phyloP scores from a whole-genome alignment of 1,284 basidiomycete genomes.

The Trametes pubescens region DNA sequence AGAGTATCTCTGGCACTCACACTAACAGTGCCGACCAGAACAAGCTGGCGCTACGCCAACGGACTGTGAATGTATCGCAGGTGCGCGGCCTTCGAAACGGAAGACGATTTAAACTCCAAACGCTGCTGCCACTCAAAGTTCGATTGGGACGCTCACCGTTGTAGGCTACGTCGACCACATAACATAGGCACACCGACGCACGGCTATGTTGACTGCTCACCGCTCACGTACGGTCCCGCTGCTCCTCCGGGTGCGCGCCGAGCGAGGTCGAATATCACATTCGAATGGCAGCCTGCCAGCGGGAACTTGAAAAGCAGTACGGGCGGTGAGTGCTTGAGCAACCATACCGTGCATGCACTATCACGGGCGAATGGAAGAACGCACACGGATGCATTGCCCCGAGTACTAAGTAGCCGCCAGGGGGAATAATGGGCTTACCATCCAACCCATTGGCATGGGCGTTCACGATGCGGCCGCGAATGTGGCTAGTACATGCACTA shows the following conservation, averaged over 20 bases:
- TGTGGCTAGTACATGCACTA: too few species aligned
- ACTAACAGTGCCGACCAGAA: too few species aligned
- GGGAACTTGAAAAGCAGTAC: slow-evolving; percentile 11
- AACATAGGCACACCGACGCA: not conserved
- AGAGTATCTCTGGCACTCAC: too few species aligned
- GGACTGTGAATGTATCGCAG: too few species aligned
- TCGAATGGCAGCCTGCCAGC: slow-evolving; percentile 20
- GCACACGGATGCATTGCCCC: slow-evolving; percentile 21
- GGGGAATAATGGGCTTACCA: slow-evolving; percentile 17
- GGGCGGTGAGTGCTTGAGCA: not conserved
- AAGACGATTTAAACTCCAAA: too few species aligned
- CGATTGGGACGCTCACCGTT: too few species aligned
- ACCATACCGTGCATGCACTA: not conserved
- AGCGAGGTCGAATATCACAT: slow-evolving; percentile 17
- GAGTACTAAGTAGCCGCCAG: slow-evolving; percentile 22
- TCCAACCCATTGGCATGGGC: slow-evolving; percentile 34
- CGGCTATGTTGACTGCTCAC: not conserved
- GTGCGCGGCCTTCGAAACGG: too few species aligned
- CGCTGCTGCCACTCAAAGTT: too few species aligned
- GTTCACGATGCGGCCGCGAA: slow-evolving; percentile 46
- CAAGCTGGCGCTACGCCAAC: too few species aligned
- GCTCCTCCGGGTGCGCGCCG: slow-evolving; percentile 2
- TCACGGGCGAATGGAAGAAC: slow-evolving; percentile 3
- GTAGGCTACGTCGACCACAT: not conserved
- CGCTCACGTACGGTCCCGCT: not conserved